Conservation (phyloP, 2,329 filamentous ascomycete genomes). For the Hypoxylon sp. region DNA sequence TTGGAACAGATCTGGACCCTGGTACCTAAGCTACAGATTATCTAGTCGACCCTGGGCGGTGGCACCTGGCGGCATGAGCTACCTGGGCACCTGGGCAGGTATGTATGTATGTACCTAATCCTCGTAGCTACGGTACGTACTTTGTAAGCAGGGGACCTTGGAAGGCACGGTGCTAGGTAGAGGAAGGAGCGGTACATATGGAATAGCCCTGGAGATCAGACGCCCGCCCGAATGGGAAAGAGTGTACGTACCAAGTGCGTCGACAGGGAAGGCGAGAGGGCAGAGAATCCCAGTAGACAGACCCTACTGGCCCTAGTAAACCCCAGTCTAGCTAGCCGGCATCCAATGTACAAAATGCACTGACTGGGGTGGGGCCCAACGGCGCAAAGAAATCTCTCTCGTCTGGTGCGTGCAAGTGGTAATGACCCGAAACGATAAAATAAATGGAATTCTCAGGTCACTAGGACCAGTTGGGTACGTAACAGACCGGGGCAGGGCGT, state of each 20-base stretch:
- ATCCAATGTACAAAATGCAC: slow-evolving; percentile 14
- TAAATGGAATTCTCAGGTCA: background rate
- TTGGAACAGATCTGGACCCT: slow-evolving; percentile 35
- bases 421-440: slow-evolving; percentile 14
- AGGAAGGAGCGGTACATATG: slow-evolving; percentile 2
- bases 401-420: slow-evolving; percentile 1
- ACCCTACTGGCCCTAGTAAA: background rate
- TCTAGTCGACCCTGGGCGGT: slow-evolving; percentile 33
- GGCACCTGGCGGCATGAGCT: slow-evolving; percentile 23
- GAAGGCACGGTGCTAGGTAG: slow-evolving; percentile 1
- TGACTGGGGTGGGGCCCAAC: slow-evolving; percentile 25
- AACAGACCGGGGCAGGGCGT: slow-evolving; percentile 24
- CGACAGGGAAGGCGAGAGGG: slow-evolving; percentile 33
- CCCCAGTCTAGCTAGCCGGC: slow-evolving; percentile 22
- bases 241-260: slow-evolving; percentile 30
- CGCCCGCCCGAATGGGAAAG: slow-evolving; percentile 8
- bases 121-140: slow-evolving; percentile 21
- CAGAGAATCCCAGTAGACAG: slow-evolving; percentile 10
- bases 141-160: slow-evolving; percentile 3
- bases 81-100: background rate
- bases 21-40: slow-evolving; percentile 34
- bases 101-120: slow-evolving; percentile 16
- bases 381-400: slow-evolving; percentile 17
- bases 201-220: slow-evolving; percentile 16
- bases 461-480: slow-evolving; percentile 26